Base-by-base conservation (phyloP, 129 eudicot genomes). In the Tagetes patula region DNA sequence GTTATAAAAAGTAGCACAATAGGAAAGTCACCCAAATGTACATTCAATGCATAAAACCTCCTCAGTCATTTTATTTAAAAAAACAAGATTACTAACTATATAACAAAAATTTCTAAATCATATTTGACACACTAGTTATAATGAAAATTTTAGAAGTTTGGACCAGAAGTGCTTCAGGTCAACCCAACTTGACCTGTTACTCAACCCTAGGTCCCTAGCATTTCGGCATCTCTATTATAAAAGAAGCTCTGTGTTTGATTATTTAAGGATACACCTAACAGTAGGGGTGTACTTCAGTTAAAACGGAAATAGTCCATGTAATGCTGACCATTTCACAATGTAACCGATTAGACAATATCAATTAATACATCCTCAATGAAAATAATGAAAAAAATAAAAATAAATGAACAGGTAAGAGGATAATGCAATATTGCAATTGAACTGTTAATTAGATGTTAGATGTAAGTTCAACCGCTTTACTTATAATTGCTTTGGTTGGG, bases 1-100 rank as follows among this genome's bases (percentile, higher is more conserved):
- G n/a, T 8, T 6, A 64, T 13, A 10, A 62, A 12, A 34, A 62
- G 1, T 13, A 61, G 43, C 41, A 3, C 11, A 34, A 62, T 5
- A 36, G 67, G 67, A 37, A 60, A 33, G 42, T 60, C 42, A 60
- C 12, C 66, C 66, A 60, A 30, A n/a, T 31, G 67, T 62, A 62
- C 11, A 36, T 11, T 36, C 30, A 62, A 62, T 11, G 67, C 45
- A 12, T 62, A 13, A 34, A 37, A 34, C 67, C 13, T 59, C 41
- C 41, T 33, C 60, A 14, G 6, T 14, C 60, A 59, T 31, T 59
- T 59, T 36, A 36, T 12, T 37, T 37, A 1, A 36, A 62, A 62
- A 62, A 37, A 37, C 11, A 11, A 62, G 8, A 62, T 62, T n/a
- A 5, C 10, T 38, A 37, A 36, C 13, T 30, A 38, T 30, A 62